A percentile compares a stretch with the other conserved stretches of the same genome.
phyloP scores from a whole-genome alignment of 2,329 filamentous ascomycete species.

The Fusarium dimerum region DNA sequence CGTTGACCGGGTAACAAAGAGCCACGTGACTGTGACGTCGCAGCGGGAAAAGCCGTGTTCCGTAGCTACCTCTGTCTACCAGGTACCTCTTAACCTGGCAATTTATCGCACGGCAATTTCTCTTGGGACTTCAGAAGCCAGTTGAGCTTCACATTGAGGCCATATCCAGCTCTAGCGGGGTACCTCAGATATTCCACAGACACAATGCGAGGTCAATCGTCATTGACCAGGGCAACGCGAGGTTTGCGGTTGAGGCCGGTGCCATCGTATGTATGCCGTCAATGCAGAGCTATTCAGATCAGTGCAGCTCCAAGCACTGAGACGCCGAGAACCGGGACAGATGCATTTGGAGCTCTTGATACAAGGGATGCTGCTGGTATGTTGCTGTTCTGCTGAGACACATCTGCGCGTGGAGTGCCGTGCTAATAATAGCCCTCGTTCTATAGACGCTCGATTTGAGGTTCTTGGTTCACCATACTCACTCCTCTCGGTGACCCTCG shows the following conservation, averaged over 20 bases:
- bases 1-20: slow-evolving; percentile 26
- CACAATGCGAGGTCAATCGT: slow-evolving; percentile 47
- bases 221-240: slow-evolving; percentile 39
- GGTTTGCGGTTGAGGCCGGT: slow-evolving; percentile 31
- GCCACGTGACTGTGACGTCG: slow-evolving; percentile 31
- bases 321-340: slow-evolving; percentile 49
- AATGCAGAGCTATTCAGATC: slow-evolving; percentile 64
- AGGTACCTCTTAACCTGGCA: too few relatives aligned
- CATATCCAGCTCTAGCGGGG: slow-evolving; percentile 17
- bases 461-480: slow-evolving; percentile 91
- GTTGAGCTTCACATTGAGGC: slow-evolving; percentile 13
- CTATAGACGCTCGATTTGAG: slow-evolving; percentile 89
- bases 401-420: slow-evolving; percentile 6
- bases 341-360: slow-evolving; percentile 56
- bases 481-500: slow-evolving; percentile 87
- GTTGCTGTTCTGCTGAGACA: slow-evolving; percentile 3
- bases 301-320: slow-evolving; percentile 61
- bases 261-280: slow-evolving; percentile 48
- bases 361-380: slow-evolving; percentile 54
- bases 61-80: too few relatives aligned
- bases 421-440: slow-evolving; percentile 6
- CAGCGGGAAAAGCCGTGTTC: slow-evolving; percentile 33
- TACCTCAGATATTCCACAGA: background rate
- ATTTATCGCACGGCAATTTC: too few relatives aligned
- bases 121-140: background rate